Percentiles rank a stretch among this genome's conserved stretches.
Evolutionary conservation across 108 stramenopile species (phyloP).

Genomic region (Skeletonema costatum): DNA sequence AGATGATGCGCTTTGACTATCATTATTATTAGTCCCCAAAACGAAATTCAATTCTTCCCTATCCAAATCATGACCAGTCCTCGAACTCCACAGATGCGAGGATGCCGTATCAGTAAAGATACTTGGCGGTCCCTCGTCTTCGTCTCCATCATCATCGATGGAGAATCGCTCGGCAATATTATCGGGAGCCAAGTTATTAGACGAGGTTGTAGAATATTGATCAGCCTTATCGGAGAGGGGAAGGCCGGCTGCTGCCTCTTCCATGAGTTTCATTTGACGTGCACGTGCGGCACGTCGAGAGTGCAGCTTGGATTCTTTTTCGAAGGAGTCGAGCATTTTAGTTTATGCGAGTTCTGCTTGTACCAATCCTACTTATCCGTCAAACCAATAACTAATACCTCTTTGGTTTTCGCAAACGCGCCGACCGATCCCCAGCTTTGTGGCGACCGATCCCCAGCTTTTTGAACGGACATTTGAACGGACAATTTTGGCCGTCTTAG

Average conservation of each 20-base stretch:
- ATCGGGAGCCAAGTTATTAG: not conserved
- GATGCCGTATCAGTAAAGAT: not conserved
- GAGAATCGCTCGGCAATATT: not conserved
- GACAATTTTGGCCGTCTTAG: too few relatives aligned
- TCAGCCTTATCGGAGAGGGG: not conserved
- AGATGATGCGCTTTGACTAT: not conserved
- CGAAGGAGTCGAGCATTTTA: slow-evolving; percentile 34
- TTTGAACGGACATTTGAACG: too few relatives aligned
- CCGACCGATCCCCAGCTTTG: too few relatives aligned
- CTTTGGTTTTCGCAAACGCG: too few relatives aligned
- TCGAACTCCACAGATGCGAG: not conserved
- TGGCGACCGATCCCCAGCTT: too few relatives aligned
- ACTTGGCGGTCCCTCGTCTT: slow-evolving; percentile 5
- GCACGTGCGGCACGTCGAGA: slow-evolving; percentile 36
- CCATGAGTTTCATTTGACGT: slow-evolving; percentile 45
- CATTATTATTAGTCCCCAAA: slow-evolving; percentile 6
- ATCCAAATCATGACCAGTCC: slow-evolving; percentile 1
- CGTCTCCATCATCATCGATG: slow-evolving; percentile 19
- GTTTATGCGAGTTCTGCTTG: too few relatives aligned
- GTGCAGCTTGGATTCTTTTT: slow-evolving; percentile 41
- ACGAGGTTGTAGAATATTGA: not conserved
- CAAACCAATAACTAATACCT: too few relatives aligned
- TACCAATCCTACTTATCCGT: too few relatives aligned
- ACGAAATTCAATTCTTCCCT: slow-evolving; percentile 17
- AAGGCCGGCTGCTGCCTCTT: slow-evolving; percentile 44